Evolutionary conservation across 108 stramenopile species (phyloP).

Genomic region (Asterionellopsis glacialis): DNA sequence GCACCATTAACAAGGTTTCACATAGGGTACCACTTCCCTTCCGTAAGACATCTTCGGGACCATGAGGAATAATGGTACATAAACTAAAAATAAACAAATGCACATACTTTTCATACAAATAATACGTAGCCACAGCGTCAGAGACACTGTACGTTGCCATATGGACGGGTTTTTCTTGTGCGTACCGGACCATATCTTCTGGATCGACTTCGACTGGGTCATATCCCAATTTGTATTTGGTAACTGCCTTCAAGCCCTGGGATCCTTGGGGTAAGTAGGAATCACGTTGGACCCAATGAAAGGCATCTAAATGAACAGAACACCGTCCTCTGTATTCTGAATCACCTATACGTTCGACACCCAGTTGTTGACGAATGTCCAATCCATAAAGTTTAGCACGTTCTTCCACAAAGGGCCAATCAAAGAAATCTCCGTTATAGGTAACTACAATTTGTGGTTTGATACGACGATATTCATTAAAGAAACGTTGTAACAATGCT

Average conservation of each 20-base stretch:
- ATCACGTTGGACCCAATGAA: conserved; percentile 98
- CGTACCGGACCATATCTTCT: conserved; percentile 97
- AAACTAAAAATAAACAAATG: conserved; percentile 98
- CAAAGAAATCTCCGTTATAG: conserved; percentile 99
- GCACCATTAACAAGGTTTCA: conserved; percentile 96
- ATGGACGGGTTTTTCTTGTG: conserved; percentile 85
- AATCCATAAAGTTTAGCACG: conserved; percentile 84
- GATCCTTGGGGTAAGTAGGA: conserved; percentile 98
- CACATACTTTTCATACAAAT: conserved; percentile 96
- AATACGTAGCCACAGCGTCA: conserved; percentile 98
- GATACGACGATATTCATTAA: conserved; percentile 73
- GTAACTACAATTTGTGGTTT: conserved; percentile 97
- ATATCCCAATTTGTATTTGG: conserved; percentile 97
- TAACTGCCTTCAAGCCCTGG: conserved; percentile 98
- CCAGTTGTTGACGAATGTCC: conserved; percentile 82
- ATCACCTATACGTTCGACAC: conserved; percentile 63
- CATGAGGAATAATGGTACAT: conserved; percentile 99
- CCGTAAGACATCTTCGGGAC: conserved; percentile 96
- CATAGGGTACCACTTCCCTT: conserved; percentile 97
- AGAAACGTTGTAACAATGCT: conserved; percentile 75
- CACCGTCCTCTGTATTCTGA: conserved; percentile 75
- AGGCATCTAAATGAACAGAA: conserved; percentile 94
- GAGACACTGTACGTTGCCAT: conserved; percentile 99
- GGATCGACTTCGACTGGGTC: conserved; percentile 99
- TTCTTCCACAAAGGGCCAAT: conserved; percentile 95